A percentile compares a stretch with the other conserved stretches of the same genome.
Conservation (phyloP, 257 asterid species). For the Sherardia arvensis region DNA sequence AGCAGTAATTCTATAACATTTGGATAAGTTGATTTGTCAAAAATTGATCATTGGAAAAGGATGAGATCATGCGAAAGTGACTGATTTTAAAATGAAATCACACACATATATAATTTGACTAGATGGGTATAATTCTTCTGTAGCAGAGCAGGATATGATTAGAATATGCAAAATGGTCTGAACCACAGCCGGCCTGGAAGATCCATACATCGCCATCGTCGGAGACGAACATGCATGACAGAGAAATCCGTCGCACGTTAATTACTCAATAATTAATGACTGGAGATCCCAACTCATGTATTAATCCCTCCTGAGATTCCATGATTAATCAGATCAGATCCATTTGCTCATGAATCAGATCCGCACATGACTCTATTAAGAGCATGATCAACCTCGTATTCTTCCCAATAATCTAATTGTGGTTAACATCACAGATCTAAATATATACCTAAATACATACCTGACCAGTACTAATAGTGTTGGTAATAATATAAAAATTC, state of each 20-base stretch:
- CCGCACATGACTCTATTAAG: not conserved
- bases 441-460: too few species aligned
- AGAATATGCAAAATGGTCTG: not conserved
- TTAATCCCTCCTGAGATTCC: not conserved
- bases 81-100: not conserved
- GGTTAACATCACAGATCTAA: not conserved
- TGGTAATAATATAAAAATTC: too few species aligned
- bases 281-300: not conserved
- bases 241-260: not conserved
- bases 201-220: not conserved
- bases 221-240: conserved; percentile 1
- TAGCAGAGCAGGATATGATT: too few species aligned
- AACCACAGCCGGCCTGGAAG: not conserved
- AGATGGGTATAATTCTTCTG: not conserved
- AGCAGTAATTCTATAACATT: too few species aligned
- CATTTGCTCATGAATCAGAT: not conserved
- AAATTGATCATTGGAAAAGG: not conserved
- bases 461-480: too few species aligned
- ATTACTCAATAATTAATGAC: not conserved
- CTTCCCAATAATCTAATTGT: not conserved
- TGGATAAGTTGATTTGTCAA: too few species aligned
- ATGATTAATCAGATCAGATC: not conserved
- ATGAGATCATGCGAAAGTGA: not conserved
- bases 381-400: not conserved
- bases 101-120: not conserved